These are phyloP conservation scores for Yamadazyma scolyti DNA, from an alignment of 805 yeast genomes.

Conservation along the genomic window DNA sequence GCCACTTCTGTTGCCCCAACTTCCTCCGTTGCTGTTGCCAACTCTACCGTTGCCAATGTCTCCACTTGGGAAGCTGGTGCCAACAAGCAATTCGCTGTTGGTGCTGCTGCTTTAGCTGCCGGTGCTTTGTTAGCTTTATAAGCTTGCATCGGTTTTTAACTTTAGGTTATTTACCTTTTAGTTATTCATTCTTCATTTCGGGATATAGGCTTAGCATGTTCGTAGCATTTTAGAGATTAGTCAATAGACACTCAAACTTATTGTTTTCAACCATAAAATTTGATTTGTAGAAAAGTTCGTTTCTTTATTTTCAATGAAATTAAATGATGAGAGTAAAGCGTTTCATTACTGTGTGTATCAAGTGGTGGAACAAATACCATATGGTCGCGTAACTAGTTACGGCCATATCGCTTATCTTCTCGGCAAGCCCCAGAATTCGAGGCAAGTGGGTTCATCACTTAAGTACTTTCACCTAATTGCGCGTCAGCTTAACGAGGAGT, in stretches of 20 bases:
- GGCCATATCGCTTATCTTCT: conserved; percentile 71
- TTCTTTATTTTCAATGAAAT: too few species aligned
- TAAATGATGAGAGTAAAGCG: conserved; percentile 46
- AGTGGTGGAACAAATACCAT: conserved; percentile 51
- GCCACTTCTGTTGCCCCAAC: conserved; percentile 16
- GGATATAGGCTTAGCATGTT: too few species aligned
- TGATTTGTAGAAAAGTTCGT: too few species aligned
- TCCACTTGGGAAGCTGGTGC: conserved; percentile 18
- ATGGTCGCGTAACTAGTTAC: conserved; percentile 65
- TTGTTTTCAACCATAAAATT: too few species aligned
- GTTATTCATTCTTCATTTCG: too few species aligned
- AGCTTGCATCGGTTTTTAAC: conserved; percentile 3
- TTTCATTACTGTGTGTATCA: conserved; percentile 62
- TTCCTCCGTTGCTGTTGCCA: conserved; percentile 18
- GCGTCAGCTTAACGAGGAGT: conserved; percentile 19
- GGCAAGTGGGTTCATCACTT: conserved; percentile 72
- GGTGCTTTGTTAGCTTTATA: conserved; percentile 18
- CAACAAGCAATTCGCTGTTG: conserved; percentile 15
- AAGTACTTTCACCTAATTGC: conserved; percentile 39
- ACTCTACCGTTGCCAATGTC: conserved; percentile 18
- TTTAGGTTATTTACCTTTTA: conserved; percentile 3
- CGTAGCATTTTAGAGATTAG: too few species aligned
- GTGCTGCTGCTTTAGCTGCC: conserved; percentile 19
- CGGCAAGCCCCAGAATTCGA: conserved; percentile 59
- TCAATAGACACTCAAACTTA: too few species aligned